Evolutionary conservation across 257 asterid genomes (phyloP), one percentile per base, ranked within the genome.

Genomic region (Nicotiana noctiflora): DNA sequence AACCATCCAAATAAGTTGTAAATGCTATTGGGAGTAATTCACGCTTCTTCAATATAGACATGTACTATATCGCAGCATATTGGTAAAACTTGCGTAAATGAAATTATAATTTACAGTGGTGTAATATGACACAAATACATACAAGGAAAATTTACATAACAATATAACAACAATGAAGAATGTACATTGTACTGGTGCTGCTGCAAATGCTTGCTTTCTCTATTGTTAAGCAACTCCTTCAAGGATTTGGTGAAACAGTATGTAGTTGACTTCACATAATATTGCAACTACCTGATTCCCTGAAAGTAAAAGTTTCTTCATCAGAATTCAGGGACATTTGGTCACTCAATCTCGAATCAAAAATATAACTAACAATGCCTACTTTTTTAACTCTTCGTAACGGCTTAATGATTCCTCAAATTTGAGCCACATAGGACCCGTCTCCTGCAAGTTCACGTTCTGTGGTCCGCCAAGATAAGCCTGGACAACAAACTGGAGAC

Each of bases 391-490:
- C 52, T 81, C 89, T 52, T 90, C 90, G 27, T 89, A 93, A 18
- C 89, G 93, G 87, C 79, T 60, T 66, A 91, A 40, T 15, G 92
- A 88, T 84, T 92, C 97, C 84, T 89, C 88, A 81, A 92, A 95
- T 86, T 89, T 95, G 19, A 72, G 82, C 94, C 91, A 89, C 14
- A 84, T 46, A 25, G 97, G 91, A 57, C 94, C 89, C 8, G 92
- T 87, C 84, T 90, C 94, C 83, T 90, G 92, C 75, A 86, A 81
- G 92, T 86, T 93, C 81, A 90, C 99, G 34, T 90, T 93, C 88
- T 90, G 93, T 21, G 99, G 98, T 46, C 99, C 99, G 11, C 86
- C 86, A 56, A 95, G 85, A 83, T 91, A 95, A 76, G 98, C 97
- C 85, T 93, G 97, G 81, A 90, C 98, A 44, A 94, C 81, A 84